These are phyloP conservation scores for Crithidia bombi DNA, from an alignment of 208 protist genomes.

Conservation along the genomic window DNA sequence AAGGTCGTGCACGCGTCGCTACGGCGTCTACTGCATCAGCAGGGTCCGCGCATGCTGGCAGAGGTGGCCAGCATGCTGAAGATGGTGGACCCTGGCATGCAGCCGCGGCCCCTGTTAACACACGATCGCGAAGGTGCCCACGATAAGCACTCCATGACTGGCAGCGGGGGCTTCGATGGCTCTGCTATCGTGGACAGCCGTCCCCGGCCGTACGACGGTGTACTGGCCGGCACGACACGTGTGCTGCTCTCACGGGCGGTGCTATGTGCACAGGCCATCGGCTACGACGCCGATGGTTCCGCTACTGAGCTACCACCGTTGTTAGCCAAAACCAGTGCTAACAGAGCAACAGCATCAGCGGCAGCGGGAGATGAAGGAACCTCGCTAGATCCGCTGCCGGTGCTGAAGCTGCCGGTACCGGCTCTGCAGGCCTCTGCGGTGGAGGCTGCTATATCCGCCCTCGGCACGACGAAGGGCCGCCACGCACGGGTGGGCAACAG, in stretches of 20 bases:
- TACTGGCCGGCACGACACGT: slow-evolving; percentile 74
- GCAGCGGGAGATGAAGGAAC: not conserved
- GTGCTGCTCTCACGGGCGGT: slow-evolving; percentile 67
- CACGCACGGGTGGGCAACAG: slow-evolving; percentile 22
- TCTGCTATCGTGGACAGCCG: no score
- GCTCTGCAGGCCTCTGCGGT: slow-evolving; percentile 34
- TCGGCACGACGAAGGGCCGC: slow-evolving; percentile 16
- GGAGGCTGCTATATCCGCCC: slow-evolving; percentile 26
- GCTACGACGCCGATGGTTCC: slow-evolving; percentile 39
- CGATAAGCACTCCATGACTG: no score
- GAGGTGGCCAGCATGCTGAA: slow-evolving; percentile 71
- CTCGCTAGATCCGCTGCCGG: slow-evolving; percentile 21
- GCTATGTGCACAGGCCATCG: slow-evolving; percentile 62
- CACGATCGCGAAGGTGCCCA: no score
- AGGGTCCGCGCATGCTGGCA: slow-evolving; percentile 54
- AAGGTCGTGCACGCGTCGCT: slow-evolving; percentile 85
- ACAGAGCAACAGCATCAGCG: not conserved
- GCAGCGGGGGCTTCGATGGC: no score
- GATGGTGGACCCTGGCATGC: slow-evolving; percentile 41
- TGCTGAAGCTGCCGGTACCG: slow-evolving; percentile 37
- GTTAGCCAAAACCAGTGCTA: not conserved
- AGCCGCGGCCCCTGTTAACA: slow-evolving; percentile 5
- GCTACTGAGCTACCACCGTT: slow-evolving; percentile 26
- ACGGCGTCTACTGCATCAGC: slow-evolving; percentile 64
- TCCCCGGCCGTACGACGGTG: slow-evolving; percentile 42